Percentiles rank a stretch among this genome's conserved stretches.
Conservation (phyloP, 2,329 filamentous ascomycete genomes). For the Tolypocladium cylindrosporum region DNA sequence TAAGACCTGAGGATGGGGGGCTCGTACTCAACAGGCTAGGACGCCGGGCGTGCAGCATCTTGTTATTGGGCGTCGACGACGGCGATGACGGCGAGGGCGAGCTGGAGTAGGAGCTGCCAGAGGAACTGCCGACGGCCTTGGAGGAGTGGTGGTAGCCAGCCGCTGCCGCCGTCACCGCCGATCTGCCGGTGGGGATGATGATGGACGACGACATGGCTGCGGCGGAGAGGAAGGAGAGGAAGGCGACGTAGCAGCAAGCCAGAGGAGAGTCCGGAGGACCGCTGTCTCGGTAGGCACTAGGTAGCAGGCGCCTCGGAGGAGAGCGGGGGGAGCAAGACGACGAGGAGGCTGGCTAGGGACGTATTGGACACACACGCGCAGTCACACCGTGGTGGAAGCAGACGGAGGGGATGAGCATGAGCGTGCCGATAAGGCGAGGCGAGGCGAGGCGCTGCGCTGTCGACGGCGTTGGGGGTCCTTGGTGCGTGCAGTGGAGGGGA, state of each 20-base stretch:
- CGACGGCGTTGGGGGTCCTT: not conserved
- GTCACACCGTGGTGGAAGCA: not conserved
- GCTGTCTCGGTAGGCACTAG: not conserved
- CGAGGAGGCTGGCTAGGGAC: not conserved
- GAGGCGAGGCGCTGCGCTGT: not conserved
- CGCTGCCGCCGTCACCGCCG: conserved; percentile 21
- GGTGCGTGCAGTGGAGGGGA: not conserved
- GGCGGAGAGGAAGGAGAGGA: conserved; percentile 2
- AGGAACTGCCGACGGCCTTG: conserved; percentile 38
- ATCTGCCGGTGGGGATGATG: conserved; percentile 46
- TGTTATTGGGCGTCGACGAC: conserved; percentile 41
- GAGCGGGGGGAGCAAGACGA: not conserved
- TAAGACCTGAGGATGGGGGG: not conserved
- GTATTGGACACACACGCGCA: not conserved
- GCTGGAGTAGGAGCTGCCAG: conserved; percentile 28
- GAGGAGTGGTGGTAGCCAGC: conserved; percentile 25
- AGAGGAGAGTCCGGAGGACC: not conserved
- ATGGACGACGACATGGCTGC: conserved; percentile 57
- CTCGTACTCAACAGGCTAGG: conserved; percentile 51
- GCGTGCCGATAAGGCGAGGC: not conserved
- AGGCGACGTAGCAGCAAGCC: not conserved
- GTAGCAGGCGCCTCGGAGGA: not conserved
- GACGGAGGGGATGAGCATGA: not conserved
- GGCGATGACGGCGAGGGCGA: conserved; percentile 44
- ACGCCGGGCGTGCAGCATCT: conserved; percentile 43